Percentiles rank a stretch among this genome's conserved stretches.
These are phyloP conservation scores for Curvularia sp. DNA, from an alignment of 2,329 filamentous ascomycete species.

Conservation along the genomic window DNA sequence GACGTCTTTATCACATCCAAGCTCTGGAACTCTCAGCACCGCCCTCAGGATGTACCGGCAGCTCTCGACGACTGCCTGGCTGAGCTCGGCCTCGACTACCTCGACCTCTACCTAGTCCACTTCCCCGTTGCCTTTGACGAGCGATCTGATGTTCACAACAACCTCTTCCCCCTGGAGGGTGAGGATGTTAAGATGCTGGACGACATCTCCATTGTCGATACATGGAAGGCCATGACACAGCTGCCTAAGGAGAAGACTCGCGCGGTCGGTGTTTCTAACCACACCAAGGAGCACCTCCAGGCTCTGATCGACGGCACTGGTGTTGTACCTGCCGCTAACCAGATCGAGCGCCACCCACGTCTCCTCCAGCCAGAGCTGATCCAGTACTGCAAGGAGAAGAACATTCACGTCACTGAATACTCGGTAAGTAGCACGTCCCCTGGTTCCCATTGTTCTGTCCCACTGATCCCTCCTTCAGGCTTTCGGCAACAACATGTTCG, in stretches of 20 bases:
- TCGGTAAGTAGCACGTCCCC: conserved; percentile 23
- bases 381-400: conserved; percentile 41
- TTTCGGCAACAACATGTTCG: conserved; percentile 65
- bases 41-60: conserved; percentile 67
- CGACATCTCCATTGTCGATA: conserved; percentile 65
- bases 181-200: conserved; percentile 37
- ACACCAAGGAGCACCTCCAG: conserved; percentile 55
- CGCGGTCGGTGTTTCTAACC: conserved; percentile 42
- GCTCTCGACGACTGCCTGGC: conserved; percentile 76
- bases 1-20: conserved; percentile 67
- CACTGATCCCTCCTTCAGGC: conserved; percentile 67
- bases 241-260: conserved; percentile 46
- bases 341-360: conserved; percentile 43
- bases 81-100: conserved; percentile 84
- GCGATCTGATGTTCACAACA: conserved; percentile 49
- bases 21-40: conserved; percentile 90
- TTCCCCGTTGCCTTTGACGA: conserved; percentile 65
- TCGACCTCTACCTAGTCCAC: conserved; percentile 85
- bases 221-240: conserved; percentile 51
- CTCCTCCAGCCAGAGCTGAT: conserved; percentile 41
- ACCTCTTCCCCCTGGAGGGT: conserved; percentile 35
- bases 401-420: conserved; percentile 44
- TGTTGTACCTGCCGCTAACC: conserved; percentile 39
- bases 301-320: conserved; percentile 58
- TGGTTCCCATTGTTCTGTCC: conserved; percentile 60